Evolutionary conservation across 352 stramenopile genomes (phyloP).

Genomic region (Pythium brachiatum): DNA sequence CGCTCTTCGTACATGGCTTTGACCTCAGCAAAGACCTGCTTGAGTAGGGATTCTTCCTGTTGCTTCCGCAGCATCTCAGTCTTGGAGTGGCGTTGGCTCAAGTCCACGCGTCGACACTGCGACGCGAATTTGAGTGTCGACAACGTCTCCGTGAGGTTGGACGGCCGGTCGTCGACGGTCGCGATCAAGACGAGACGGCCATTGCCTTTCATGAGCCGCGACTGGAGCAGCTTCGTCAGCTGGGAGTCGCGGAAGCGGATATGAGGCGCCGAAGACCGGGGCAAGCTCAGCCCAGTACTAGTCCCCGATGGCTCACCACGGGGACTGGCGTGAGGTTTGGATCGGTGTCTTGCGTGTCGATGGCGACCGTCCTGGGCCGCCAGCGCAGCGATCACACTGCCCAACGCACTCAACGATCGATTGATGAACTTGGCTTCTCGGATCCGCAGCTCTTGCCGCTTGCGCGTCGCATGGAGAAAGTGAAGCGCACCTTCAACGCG

Average conservation of each 20-base stretch:
- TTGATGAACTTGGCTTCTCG: constrained; percentile 83
- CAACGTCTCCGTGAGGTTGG: constrained; percentile 60
- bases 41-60: constrained; percentile 33
- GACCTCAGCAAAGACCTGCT: constrained; percentile 50
- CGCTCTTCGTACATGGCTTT: constrained; percentile 50
- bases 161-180: constrained; percentile 52
- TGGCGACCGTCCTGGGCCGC: constrained; percentile 18
- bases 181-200: constrained; percentile 58
- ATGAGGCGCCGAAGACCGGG: constrained; percentile 13
- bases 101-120: constrained; percentile 58
- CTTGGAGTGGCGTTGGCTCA: constrained; percentile 23
- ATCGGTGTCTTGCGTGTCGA: background rate
- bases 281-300: background rate
- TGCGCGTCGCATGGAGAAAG: constrained; percentile 48
- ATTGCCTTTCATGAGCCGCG: constrained; percentile 39
- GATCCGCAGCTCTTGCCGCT: constrained; percentile 57
- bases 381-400: constrained; percentile 62
- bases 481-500: constrained; percentile 50
- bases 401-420: constrained; percentile 58
- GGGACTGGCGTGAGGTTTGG: constrained; percentile 1
- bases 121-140: constrained; percentile 77
- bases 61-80: constrained; percentile 11
- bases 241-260: constrained; percentile 74
- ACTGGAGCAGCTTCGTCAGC: constrained; percentile 67
- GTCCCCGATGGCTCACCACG: background rate